Evolutionary conservation across 2,329 filamentous ascomycete species (phyloP), one percentile per base, ranked within the genome.

Genomic region (Chrysoporthe puriensis): DNA sequence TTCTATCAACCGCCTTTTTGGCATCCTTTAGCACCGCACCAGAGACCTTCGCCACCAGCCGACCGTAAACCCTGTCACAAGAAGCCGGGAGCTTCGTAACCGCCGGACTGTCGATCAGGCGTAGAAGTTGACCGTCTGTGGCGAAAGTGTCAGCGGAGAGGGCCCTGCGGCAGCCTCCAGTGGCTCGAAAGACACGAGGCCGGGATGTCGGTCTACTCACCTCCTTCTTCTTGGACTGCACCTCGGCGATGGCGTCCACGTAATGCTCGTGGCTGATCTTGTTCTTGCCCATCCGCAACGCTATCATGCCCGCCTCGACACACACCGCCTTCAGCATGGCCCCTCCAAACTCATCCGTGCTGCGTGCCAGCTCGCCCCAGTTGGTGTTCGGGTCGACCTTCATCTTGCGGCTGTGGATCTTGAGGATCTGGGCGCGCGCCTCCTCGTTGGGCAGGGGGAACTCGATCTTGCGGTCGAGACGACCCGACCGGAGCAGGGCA

Each of bases 251-350:
- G 70, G 96, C 96, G 84, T 99, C 96, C 62, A 99, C 96, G 77
- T 98, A 99, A 81, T 99, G 93, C 84, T 99, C 96, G 79, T 99
- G 96, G 69, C 91, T 92, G 77, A 99, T 96, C 87, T 97, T 97
- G 82, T 91, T 94, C 85, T 97, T 94, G 70, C 96, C 96, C 79
- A 91, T 93, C 73, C 96, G 88, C 76, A 99, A 84, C 40, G 96
- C 96, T 82, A 99, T 99, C 96, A 99, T 99, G 78, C 96, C 96
- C 63, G 96, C 96, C 83, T 99, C 96, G 36, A 99, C 96, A 79
- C 96, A 99, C 32, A 99, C 96, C 56, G 96, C 96, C 86, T 99
- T 99, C 74, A 99, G 83, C 89, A 97, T 95, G 69, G 96, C 96
- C 78, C 96, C 96, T 69, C 96, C 96, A 78, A 99, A 99, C 82